Evolutionary conservation across 2,329 filamentous ascomycete genomes (phyloP).

Genomic region (Talaromyces albobiverticillius): DNA sequence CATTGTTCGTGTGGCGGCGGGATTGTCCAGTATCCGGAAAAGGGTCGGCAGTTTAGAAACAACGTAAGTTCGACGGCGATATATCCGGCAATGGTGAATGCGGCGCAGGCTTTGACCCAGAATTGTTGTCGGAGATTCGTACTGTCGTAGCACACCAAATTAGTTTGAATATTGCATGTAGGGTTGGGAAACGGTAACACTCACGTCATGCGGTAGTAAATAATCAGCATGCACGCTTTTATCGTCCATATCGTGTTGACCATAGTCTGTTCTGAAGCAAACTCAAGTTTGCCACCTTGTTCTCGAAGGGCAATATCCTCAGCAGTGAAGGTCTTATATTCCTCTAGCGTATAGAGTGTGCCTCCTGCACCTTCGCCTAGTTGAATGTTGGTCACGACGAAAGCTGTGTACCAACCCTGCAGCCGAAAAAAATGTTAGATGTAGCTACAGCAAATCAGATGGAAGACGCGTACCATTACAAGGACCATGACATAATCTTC

Average conservation of each 20-base stretch:
- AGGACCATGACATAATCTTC: slow-evolving; percentile 13
- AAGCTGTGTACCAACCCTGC: slow-evolving; percentile 13
- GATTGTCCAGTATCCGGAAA: slow-evolving; percentile 50
- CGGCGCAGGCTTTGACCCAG: slow-evolving; percentile 38
- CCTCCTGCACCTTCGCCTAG: slow-evolving; percentile 13
- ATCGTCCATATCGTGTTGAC: slow-evolving; percentile 14
- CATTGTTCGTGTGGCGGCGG: slow-evolving; percentile 40
- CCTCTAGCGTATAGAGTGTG: slow-evolving; percentile 10
- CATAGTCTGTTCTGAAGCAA: slow-evolving; percentile 16
- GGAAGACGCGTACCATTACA: not conserved
- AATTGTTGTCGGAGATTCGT: slow-evolving; percentile 30
- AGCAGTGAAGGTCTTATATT: slow-evolving; percentile 8
- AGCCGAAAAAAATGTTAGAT: not conserved
- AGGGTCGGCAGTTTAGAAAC: slow-evolving; percentile 49
- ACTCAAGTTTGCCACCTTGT: slow-evolving; percentile 11
- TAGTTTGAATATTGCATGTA: not conserved
- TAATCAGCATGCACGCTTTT: slow-evolving; percentile 51
- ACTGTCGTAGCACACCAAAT: slow-evolving; percentile 21
- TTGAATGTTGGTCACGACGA: slow-evolving; percentile 15
- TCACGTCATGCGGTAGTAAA: slow-evolving; percentile 47
- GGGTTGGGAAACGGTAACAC: not conserved
- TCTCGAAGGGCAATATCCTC: slow-evolving; percentile 8
- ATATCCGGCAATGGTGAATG: slow-evolving; percentile 44
- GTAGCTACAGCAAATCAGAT: no score
- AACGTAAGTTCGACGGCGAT: slow-evolving; percentile 50